Percentiles rank a stretch among this genome's conserved stretches.
These are phyloP conservation scores for Plasmodium fragile DNA, from an alignment of 169 alveolate genomes.

Conservation along the genomic window DNA sequence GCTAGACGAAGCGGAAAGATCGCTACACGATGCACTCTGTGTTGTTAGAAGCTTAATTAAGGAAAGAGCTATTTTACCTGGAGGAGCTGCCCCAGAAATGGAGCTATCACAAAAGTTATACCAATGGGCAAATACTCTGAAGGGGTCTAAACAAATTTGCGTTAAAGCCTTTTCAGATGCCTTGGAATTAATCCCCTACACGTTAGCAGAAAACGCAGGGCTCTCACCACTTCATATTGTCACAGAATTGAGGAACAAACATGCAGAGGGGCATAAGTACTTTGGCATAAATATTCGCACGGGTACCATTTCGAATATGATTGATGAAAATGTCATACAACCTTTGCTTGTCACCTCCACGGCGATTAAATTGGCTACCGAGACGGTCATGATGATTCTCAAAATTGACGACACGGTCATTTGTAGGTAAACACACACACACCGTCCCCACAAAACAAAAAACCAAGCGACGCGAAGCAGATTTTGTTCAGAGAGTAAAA, in stretches of 20 bases:
- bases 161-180: constrained; percentile 99
- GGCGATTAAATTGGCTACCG: constrained; percentile 98
- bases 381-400: constrained; percentile 98
- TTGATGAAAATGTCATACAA: constrained; percentile 96
- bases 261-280: constrained; percentile 91
- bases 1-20: constrained; percentile 99
- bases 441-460: background rate
- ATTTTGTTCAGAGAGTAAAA: background rate
- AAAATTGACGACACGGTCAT: constrained; percentile 98
- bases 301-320: constrained; percentile 90
- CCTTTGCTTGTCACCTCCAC: constrained; percentile 98
- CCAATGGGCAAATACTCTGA: constrained; percentile 91
- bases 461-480: background rate
- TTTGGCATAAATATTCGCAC: constrained; percentile 97
- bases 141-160: constrained; percentile 96
- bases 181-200: constrained; percentile 98
- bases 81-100: constrained; percentile 99
- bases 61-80: constrained; percentile 97
- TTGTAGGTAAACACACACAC: constrained; percentile 48
- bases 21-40: constrained; percentile 99
- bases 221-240: constrained; percentile 97
- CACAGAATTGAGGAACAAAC: constrained; percentile 95
- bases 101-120: constrained; percentile 93
- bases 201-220: constrained; percentile 99
- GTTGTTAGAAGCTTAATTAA: constrained; percentile 98